Evolutionary conservation across 306 rosid species (phyloP).

Genomic region (Prunus persica): DNA sequence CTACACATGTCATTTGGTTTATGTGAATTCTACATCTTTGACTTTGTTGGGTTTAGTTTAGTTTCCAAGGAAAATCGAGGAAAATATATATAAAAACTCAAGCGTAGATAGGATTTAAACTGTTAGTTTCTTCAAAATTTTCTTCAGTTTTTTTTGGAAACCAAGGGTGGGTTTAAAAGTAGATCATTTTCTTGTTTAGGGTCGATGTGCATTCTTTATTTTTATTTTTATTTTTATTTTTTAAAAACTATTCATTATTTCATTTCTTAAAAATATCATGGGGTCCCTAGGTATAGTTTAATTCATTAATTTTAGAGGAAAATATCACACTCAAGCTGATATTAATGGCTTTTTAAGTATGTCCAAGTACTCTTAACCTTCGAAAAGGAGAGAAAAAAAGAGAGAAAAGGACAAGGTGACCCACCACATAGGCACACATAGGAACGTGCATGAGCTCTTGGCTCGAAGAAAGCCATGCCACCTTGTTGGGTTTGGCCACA

Average conservation of each 20-base stretch:
- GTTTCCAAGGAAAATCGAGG: constrained; percentile 3
- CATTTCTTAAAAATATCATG: background rate
- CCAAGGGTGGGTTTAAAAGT: background rate
- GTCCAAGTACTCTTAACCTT: constrained; percentile 2
- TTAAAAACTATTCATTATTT: background rate
- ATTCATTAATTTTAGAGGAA: background rate
- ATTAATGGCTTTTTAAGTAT: background rate
- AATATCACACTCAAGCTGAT: background rate
- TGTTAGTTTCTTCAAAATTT: background rate
- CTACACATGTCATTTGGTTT: background rate
- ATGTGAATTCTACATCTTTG: background rate
- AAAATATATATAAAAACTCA: background rate
- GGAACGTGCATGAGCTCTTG: constrained; percentile 60
- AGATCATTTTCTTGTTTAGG: background rate
- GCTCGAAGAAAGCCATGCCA: constrained; percentile 54
- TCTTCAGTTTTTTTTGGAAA: background rate
- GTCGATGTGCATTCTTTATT: background rate
- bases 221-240: background rate
- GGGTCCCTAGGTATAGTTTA: background rate
- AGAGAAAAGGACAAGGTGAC: constrained; percentile 16
- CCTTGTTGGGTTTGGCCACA: constrained; percentile 25
- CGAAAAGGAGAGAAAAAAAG: background rate
- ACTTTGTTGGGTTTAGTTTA: constrained; percentile 15
- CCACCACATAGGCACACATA: constrained; percentile 26
- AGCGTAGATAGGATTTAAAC: background rate